Evolutionary conservation across 257 asterid species (phyloP).

Genomic region (Solanum sejunctum): DNA sequence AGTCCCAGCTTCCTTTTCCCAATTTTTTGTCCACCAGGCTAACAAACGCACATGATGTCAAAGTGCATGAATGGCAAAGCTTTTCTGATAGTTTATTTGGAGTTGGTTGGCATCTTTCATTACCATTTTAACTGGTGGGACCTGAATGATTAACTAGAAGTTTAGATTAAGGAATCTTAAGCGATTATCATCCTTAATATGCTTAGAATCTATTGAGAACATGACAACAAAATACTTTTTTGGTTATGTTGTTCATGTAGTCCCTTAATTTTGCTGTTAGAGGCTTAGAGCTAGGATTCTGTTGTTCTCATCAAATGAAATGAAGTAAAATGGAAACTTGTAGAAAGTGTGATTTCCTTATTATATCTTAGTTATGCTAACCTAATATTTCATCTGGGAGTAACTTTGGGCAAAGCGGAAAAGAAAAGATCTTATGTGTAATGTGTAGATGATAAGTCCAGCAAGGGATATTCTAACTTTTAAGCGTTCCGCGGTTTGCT

Average conservation of each 20-base stretch:
- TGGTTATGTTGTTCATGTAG: background rate
- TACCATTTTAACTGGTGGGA: background rate
- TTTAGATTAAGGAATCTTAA: background rate
- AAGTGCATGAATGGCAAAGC: background rate
- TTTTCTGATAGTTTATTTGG: background rate
- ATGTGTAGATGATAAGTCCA: background rate
- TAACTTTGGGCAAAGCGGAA: background rate
- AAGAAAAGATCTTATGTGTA: background rate
- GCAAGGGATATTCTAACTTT: background rate
- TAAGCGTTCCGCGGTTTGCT: background rate
- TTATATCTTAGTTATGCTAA: background rate
- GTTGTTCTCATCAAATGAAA: background rate
- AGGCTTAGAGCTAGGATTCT: background rate
- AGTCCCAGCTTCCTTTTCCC: background rate
- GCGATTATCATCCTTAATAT: background rate
- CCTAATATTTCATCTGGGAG: background rate
- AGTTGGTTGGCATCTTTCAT: background rate
- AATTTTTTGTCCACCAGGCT: background rate
- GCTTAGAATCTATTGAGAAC: background rate
- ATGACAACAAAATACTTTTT: background rate
- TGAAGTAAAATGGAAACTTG: background rate
- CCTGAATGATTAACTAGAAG: background rate
- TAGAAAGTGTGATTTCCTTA: background rate
- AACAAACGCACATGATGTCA: background rate
- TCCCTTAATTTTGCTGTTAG: background rate